These are phyloP conservation scores for Naganishia cerealis DNA, from an alignment of 1,284 basidiomycete genomes.

Conservation along the genomic window DNA sequence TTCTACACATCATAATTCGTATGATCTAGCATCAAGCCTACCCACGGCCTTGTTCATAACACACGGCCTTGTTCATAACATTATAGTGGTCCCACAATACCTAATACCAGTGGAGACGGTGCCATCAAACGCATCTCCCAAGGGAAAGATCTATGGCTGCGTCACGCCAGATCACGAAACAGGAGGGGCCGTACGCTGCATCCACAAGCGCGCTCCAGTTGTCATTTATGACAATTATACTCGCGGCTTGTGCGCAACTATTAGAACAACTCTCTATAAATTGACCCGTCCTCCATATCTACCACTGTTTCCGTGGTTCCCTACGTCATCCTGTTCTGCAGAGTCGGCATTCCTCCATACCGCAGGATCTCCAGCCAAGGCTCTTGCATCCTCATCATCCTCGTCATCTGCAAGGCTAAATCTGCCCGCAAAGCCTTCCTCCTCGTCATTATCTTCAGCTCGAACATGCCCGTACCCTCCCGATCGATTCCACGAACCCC, in stretches of 20 bases:
- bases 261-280: neutral
- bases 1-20: too few species aligned
- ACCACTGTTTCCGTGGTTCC: neutral
- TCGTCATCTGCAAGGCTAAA: conserved; percentile 52
- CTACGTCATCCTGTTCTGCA: neutral
- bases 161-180: too few species aligned
- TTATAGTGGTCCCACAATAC: too few species aligned
- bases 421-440: conserved; percentile 59
- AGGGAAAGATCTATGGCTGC: too few species aligned
- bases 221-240: neutral
- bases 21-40: too few species aligned
- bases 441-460: conserved; percentile 55
- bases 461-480: conserved; percentile 46
- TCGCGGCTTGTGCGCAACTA: neutral
- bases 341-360: conserved; percentile 28
- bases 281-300: conserved; percentile 20
- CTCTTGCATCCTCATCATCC: conserved; percentile 41
- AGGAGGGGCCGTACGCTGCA: too few species aligned
- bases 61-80: too few species aligned
- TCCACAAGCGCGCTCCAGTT: too few species aligned
- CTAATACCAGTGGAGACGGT: too few species aligned
- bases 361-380: conserved; percentile 28
- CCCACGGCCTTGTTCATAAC: too few species aligned
- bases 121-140: too few species aligned
- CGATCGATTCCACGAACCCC: conserved; percentile 43